Evolutionary conservation across 2,329 filamentous ascomycete species (phyloP).

Genomic region (Fusarium odoratissimum): DNA sequence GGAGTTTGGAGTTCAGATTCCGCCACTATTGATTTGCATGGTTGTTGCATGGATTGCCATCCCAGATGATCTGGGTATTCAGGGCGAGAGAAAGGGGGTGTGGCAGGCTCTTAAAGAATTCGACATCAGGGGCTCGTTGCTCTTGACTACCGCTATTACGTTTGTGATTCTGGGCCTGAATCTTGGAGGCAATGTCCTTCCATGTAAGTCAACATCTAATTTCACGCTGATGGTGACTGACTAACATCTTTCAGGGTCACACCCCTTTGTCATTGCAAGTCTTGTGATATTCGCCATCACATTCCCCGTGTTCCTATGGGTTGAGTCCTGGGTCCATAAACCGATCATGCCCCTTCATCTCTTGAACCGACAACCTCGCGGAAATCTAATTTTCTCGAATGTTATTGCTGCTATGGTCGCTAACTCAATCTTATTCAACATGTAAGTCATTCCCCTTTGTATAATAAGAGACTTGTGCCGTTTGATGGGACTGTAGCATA

Average conservation of each 20-base stretch:
- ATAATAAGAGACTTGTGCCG: not conserved
- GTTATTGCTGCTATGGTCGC: slow-evolving; percentile 62
- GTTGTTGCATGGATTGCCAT: slow-evolving; percentile 59
- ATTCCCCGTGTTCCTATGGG: slow-evolving; percentile 64
- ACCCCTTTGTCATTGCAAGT: slow-evolving; percentile 66
- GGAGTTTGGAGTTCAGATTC: slow-evolving; percentile 74
- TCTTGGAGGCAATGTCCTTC: slow-evolving; percentile 72
- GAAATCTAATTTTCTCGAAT: slow-evolving; percentile 69
- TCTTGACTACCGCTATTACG: slow-evolving; percentile 64
- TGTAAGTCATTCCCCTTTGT: slow-evolving; percentile 51
- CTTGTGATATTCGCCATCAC: slow-evolving; percentile 60
- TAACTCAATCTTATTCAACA: slow-evolving; percentile 70
- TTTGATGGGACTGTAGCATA: not conserved
- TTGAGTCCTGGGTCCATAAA: slow-evolving; percentile 61
- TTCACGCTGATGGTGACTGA: not conserved
- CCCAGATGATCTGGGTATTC: slow-evolving; percentile 64
- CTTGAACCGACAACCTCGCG: slow-evolving; percentile 61
- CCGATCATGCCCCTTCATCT: slow-evolving; percentile 72
- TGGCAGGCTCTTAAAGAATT: slow-evolving; percentile 65
- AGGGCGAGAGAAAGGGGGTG: slow-evolving; percentile 56
- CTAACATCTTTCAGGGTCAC: slow-evolving; percentile 59
- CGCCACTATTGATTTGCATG: slow-evolving; percentile 60
- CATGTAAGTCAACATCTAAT: slow-evolving; percentile 56
- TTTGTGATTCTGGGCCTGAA: slow-evolving; percentile 71
- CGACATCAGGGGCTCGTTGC: slow-evolving; percentile 65